Percentiles rank a stretch among this genome's conserved stretches.
phyloP scores from a whole-genome alignment of 345 rosid species.

The Gossypioides kirkii region DNA sequence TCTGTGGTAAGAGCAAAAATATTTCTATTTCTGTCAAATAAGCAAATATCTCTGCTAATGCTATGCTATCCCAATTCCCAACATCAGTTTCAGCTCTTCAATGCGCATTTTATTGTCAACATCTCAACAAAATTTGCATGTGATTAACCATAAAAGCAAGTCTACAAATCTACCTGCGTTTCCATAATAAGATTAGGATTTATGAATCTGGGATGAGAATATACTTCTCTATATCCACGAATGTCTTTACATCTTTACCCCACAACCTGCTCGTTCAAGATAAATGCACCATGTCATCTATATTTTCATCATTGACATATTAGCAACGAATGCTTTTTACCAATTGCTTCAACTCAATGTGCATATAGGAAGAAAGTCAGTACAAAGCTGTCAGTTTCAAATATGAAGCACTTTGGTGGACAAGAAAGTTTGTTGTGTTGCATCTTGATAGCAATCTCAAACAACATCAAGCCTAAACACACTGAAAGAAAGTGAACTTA shows the following conservation, averaged over 20 bases:
- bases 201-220: constrained; percentile 33
- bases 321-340: background rate
- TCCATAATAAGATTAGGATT: background rate
- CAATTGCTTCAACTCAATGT: background rate
- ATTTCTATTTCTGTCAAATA: background rate
- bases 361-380: background rate
- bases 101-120: background rate
- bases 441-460: background rate
- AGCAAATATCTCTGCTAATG: background rate
- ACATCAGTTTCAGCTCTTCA: background rate
- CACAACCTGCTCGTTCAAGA: constrained; percentile 56
- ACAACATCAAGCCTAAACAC: background rate
- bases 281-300: background rate
- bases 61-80: background rate
- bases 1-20: background rate
- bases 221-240: constrained; percentile 51
- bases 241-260: constrained; percentile 68
- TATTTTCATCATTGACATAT: background rate
- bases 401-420: background rate
- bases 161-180: background rate
- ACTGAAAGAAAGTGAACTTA: constrained; percentile 20
- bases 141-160: too few relatives aligned
- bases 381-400: background rate
- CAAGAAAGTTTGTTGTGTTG: background rate
- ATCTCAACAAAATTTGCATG: background rate